phyloP scores from a whole-genome alignment of 805 yeast genomes.

The Millerozyma miso region DNA sequence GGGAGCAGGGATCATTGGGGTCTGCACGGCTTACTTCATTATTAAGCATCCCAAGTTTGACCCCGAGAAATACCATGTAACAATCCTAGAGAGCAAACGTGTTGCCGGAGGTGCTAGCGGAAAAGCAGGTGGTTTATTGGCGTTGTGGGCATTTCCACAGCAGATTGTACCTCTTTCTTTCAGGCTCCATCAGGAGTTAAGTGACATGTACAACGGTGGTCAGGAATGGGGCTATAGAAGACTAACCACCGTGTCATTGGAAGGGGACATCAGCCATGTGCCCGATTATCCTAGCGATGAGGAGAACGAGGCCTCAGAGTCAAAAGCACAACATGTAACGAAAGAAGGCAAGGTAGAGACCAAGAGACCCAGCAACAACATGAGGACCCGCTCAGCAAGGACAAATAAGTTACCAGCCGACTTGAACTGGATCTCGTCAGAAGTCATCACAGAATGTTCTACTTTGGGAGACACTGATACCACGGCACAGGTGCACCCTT shows the following conservation, averaged over 20 bases:
- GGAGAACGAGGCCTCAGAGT: constrained; percentile 2
- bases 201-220: constrained; percentile 77
- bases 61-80: constrained; percentile 69
- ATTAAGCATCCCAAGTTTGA: constrained; percentile 80
- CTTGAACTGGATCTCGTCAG: constrained; percentile 71
- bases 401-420: constrained; percentile 48
- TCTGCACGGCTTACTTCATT: constrained; percentile 86
- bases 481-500: constrained; percentile 97
- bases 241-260: constrained; percentile 79
- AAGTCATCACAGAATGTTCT: constrained; percentile 68
- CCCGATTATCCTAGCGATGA: constrained; percentile 10
- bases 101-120: constrained; percentile 98
- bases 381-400: constrained; percentile 23
- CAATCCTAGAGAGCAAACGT: constrained; percentile 80
- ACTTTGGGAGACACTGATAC: constrained; percentile 78
- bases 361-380: constrained; percentile 28
- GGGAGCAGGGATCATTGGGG: constrained; percentile 96
- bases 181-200: constrained; percentile 75
- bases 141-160: constrained; percentile 96
- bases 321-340: constrained; percentile 7
- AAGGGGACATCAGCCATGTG: constrained; percentile 62
- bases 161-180: constrained; percentile 89
- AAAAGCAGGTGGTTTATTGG: constrained; percentile 93
- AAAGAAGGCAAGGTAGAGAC: constrained; percentile 24
- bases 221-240: constrained; percentile 91